Evolutionary conservation across 164 flowering plant species (phyloP), one percentile per base, ranked within the genome.

Genomic region (Hamamelis virginiana): DNA sequence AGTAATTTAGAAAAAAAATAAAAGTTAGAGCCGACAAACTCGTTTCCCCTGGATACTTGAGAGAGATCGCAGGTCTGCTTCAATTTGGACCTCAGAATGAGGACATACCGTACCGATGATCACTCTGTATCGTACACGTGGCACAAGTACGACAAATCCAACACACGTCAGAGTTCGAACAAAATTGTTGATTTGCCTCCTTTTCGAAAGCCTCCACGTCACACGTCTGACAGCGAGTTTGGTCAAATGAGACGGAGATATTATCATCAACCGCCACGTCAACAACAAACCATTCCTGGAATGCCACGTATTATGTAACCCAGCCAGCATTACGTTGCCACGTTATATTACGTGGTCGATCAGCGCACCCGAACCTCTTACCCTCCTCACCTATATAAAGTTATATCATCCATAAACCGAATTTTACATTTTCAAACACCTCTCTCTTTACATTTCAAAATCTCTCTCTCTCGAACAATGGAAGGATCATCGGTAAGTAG

Each of bases 391-490:
- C 41, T 33, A 33, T 33, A 33, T 33, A 33, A 33, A 33, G 4
- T 6, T n/a, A 2, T 6, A 33, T 33, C 6, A 33, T 33, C 41
- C 41, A 33, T 6, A 33, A 33, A 33, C 41, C 41, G 6, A 33
- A 33, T n/a, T n/a, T n/a, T n/a, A n/a, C n/a, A n/a, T n/a, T n/a
- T n/a, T n/a, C n/a, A n/a, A n/a, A n/a, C n/a, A n/a, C 6, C 10
- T 26, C 21, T 44, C 33, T 25, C 44, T 25, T 14, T 8, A 15
- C 1, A 14, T 53, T 9, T 48, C 65, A 26, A 18, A 8, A n/a
- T 50, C 14, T 65, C 65, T 65, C 48, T 71, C 46, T 48, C 26
- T 62, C 19, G 3, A 41, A 21, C 10, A 27, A 71, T 68, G 80
- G 72, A 66, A 43, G 77, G 25, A 1, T 21, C 33, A 23, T 1